Evolutionary conservation across 1,284 basidiomycete genomes (phyloP).

Genomic region (Cutaneotrichosporon dermatis): DNA sequence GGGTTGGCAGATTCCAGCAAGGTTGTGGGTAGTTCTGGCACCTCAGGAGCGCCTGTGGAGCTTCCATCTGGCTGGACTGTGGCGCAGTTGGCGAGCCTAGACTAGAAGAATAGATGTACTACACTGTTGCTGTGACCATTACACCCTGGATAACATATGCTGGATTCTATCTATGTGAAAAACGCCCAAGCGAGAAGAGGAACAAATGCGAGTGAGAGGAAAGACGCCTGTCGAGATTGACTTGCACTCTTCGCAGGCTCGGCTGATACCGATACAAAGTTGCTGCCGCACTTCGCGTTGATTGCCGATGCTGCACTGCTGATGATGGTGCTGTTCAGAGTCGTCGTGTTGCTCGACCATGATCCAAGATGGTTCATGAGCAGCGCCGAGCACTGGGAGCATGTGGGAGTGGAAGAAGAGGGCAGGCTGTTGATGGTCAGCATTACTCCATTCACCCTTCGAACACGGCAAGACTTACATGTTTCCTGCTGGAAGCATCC

Average conservation of each 20-base stretch:
- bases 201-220: not conserved
- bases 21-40: too few relatives aligned
- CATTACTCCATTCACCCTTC: not conserved
- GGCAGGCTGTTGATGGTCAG: slow-evolving; percentile 29
- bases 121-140: slow-evolving; percentile 2
- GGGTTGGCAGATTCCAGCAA: not conserved
- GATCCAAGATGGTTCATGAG: slow-evolving; percentile 34
- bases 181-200: slow-evolving; percentile 1
- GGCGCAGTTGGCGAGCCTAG: slow-evolving; percentile 13
- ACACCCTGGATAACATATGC: slow-evolving; percentile 1
- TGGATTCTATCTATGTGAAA: slow-evolving; percentile 1
- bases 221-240: not conserved
- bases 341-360: slow-evolving; percentile 24
- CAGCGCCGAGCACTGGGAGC: slow-evolving; percentile 40
- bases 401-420: slow-evolving; percentile 36
- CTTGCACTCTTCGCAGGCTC: not conserved
- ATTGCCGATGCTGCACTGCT: slow-evolving; percentile 28
- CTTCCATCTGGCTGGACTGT: slow-evolving; percentile 2
- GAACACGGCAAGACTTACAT: slow-evolving; percentile 29
- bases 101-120: not conserved
- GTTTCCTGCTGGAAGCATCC: slow-evolving; percentile 38
- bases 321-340: slow-evolving; percentile 37
- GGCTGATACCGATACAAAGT: slow-evolving; percentile 23
- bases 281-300: slow-evolving; percentile 35
- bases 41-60: not conserved